Conservation (phyloP, 768 basidiomycete species). For the Suillus subalutaceus region DNA sequence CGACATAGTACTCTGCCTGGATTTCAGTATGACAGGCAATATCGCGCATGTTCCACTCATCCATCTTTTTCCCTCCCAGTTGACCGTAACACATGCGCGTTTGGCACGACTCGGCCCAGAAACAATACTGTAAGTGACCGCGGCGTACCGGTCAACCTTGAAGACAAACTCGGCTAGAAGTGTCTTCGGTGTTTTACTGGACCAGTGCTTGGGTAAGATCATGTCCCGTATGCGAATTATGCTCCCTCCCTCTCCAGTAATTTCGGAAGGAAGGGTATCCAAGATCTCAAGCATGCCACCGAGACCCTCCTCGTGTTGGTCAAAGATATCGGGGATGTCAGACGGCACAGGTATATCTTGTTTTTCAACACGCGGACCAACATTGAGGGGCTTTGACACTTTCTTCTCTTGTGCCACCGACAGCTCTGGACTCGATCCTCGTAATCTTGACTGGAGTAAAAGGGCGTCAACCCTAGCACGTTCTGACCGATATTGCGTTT, state of each 20-base stretch:
- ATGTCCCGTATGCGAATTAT: conserved; percentile 67
- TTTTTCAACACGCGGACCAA: background rate
- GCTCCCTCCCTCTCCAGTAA: conserved; percentile 56
- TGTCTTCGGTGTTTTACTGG: conserved; percentile 78
- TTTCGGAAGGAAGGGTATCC: conserved; percentile 61
- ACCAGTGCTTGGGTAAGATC: conserved; percentile 81
- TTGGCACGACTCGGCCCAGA: conserved; percentile 76
- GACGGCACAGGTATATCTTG: conserved; percentile 6
- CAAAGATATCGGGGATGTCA: conserved; percentile 49
- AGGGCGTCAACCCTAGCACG: conserved; percentile 50
- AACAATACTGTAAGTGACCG: conserved; percentile 64
- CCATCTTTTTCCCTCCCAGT: conserved; percentile 67
- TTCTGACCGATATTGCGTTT: conserved; percentile 55
- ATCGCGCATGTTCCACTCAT: conserved; percentile 82
- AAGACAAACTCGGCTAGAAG: conserved; percentile 69
- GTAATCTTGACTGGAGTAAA: conserved; percentile 47
- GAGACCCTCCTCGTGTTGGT: conserved; percentile 48
- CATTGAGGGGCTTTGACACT: background rate
- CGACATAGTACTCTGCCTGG: conserved; percentile 91
- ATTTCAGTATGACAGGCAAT: conserved; percentile 74
- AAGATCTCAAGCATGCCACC: conserved; percentile 77
- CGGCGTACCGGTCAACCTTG: conserved; percentile 75
- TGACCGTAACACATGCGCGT: conserved; percentile 70
- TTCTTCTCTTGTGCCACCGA: conserved; percentile 3
- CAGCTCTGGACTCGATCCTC: conserved; percentile 25